Evolutionary conservation across 257 asterid genomes (phyloP).

Genomic region (Penstemon davidsonii): DNA sequence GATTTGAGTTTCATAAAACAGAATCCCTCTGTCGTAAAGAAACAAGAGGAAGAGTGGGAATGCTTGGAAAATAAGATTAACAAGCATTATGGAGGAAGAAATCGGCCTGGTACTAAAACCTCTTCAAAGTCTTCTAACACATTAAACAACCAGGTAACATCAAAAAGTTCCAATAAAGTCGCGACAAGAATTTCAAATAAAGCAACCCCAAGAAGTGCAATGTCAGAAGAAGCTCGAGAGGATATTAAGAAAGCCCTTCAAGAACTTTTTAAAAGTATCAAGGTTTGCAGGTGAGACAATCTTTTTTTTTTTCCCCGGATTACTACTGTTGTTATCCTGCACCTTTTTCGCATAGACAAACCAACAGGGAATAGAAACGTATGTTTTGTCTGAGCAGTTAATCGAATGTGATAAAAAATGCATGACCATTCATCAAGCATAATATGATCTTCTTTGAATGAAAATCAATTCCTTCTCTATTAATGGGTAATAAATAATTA

Average conservation of each 20-base stretch:
- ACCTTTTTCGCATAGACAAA: not conserved
- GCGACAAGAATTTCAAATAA: constrained; percentile 38
- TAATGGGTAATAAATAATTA: not conserved
- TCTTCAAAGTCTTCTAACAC: constrained; percentile 33
- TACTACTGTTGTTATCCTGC: not conserved
- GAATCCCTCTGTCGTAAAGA: constrained; percentile 49
- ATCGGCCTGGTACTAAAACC: constrained; percentile 35
- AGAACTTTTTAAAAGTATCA: constrained; percentile 54
- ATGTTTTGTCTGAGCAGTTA: not conserved
- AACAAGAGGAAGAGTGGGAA: constrained; percentile 61
- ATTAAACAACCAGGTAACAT: constrained; percentile 29
- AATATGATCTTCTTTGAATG: not conserved
- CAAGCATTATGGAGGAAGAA: constrained; percentile 29
- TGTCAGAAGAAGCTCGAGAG: constrained; percentile 68
- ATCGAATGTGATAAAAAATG: not conserved
- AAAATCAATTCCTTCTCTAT: not conserved
- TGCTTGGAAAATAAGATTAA: constrained; percentile 40
- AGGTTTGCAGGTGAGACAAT: constrained; percentile 79
- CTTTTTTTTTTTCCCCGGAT: constrained; percentile 1
- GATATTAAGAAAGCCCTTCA: constrained; percentile 60
- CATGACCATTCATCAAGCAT: not conserved
- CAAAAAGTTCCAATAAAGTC: constrained; percentile 36
- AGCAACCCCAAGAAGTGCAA: constrained; percentile 37
- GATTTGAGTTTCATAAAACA: constrained; percentile 56
- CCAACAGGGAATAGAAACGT: constrained; percentile 7